These are phyloP conservation scores for Rheum nobile DNA, from an alignment of 148 eudicot species.

Conservation along the genomic window DNA sequence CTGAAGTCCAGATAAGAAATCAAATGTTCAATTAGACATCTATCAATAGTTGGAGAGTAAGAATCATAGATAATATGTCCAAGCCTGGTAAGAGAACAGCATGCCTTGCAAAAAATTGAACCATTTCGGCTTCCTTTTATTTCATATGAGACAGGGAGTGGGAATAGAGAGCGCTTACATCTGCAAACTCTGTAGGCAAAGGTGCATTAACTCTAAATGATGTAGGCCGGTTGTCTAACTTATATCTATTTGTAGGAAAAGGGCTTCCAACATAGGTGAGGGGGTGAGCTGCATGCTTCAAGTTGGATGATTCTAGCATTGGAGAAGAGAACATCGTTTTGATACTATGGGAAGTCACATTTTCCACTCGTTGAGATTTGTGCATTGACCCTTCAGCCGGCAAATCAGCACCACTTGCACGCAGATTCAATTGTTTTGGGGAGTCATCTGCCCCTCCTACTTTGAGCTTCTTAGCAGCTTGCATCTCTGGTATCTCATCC, in stretches of 20 bases:
- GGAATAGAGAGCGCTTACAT: constrained; percentile 36
- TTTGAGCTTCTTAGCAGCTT: constrained; percentile 41
- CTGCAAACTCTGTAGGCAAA: constrained; percentile 55
- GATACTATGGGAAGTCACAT: constrained; percentile 19
- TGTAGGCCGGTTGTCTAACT: constrained; percentile 83
- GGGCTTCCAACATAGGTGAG: constrained; percentile 37
- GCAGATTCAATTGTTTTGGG: constrained; percentile 24
- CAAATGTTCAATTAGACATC: not conserved
- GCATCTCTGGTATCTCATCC: constrained; percentile 40
- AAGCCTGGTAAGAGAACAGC: not conserved
- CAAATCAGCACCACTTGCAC: constrained; percentile 21
- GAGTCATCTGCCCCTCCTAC: constrained; percentile 27
- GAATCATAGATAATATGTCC: not conserved
- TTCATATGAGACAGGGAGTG: not conserved
- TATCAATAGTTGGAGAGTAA: not conserved
- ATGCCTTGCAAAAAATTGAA: not conserved
- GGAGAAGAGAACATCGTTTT: constrained; percentile 17
- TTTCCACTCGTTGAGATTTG: constrained; percentile 23
- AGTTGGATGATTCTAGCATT: constrained; percentile 25
- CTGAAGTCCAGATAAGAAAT: not conserved
- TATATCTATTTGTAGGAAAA: constrained; percentile 47
- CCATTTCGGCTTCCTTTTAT: not conserved
- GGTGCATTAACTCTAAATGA: constrained; percentile 54
- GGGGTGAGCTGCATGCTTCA: constrained; percentile 47
- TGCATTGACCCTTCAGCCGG: constrained; percentile 26